These are phyloP conservation scores for Saccharomyces paradoxus DNA, from an alignment of 805 yeast genomes.

Conservation along the genomic window DNA sequence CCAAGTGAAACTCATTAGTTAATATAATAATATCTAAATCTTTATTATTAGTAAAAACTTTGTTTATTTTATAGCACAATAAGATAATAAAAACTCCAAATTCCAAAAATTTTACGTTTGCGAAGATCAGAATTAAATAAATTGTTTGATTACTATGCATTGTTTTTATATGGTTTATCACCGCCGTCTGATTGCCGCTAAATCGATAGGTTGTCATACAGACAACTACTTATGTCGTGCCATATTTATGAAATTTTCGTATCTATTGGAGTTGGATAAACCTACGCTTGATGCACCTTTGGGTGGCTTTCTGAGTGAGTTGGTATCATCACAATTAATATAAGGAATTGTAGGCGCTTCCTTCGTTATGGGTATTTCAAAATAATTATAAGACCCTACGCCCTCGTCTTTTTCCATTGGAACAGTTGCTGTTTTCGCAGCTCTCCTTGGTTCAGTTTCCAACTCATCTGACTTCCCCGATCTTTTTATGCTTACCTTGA, in stretches of 20 bases:
- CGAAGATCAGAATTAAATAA: not conserved
- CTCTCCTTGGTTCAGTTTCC: constrained; percentile 1
- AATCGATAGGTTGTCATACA: constrained; percentile 1
- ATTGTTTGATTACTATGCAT: not conserved
- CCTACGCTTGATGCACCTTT: not conserved
- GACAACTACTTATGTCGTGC: not conserved
- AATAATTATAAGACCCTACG: constrained; percentile 19
- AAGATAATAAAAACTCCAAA: not conserved
- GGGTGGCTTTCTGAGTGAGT: not conserved
- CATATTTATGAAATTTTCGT: constrained; percentile 17
- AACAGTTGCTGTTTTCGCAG: not conserved
- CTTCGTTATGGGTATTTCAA: constrained; percentile 19
- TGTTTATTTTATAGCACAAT: not conserved
- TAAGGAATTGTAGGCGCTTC: not conserved
- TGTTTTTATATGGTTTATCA: not conserved
- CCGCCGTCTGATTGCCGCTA: constrained; percentile 5
- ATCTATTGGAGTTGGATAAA: constrained; percentile 1
- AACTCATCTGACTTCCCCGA: not conserved
- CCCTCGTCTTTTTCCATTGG: constrained; percentile 4
- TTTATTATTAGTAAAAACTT: not conserved
- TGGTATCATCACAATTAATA: not conserved
- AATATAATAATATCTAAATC: constrained; percentile 6
- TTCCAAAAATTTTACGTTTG: not conserved
- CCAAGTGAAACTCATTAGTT: constrained; percentile 40
- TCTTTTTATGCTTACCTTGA: not conserved